Percentiles rank a stretch among this genome's conserved stretches.
These are phyloP conservation scores for Aspergillus fischeri DNA, from an alignment of 2,329 filamentous ascomycete genomes.

Conservation along the genomic window DNA sequence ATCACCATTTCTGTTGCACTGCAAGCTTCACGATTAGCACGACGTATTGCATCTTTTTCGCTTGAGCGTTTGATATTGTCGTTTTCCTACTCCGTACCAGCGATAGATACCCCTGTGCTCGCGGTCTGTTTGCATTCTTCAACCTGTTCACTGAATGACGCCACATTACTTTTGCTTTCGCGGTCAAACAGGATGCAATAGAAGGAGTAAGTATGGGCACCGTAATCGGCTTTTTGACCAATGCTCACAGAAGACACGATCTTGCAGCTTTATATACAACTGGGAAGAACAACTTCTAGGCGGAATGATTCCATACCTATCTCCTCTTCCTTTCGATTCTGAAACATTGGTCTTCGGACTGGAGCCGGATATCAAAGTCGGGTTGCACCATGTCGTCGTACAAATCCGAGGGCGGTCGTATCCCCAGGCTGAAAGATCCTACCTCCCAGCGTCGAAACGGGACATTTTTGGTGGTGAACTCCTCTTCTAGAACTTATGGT, in stretches of 20 bases:
- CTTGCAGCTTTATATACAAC: conserved; percentile 2
- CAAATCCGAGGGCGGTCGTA: conserved; percentile 28
- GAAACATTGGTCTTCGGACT: conserved; percentile 25
- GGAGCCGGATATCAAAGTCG: conserved; percentile 21
- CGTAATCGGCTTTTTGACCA: not conserved
- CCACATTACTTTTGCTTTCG: not conserved
- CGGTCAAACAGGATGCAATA: not conserved
- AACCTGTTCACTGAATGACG: not conserved
- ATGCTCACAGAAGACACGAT: conserved; percentile 1
- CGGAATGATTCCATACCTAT: conserved; percentile 30
- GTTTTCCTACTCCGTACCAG: not conserved
- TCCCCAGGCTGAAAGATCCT: conserved; percentile 26
- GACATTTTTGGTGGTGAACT: conserved; percentile 20
- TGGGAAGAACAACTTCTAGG: conserved; percentile 2
- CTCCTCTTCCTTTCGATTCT: conserved; percentile 19
- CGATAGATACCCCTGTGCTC: conserved; percentile 2
- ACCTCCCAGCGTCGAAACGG: conserved; percentile 21
- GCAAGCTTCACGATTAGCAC: conserved; percentile 5
- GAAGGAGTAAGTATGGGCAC: conserved; percentile 1
- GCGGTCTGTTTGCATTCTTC: not conserved
- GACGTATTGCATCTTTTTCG: not conserved
- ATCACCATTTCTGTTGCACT: conserved; percentile 1
- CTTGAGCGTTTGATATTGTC: not conserved
- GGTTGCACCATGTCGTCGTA: conserved; percentile 36
- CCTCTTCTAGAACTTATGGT: conserved; percentile 13